Base-by-base conservation (phyloP, 108 stramenopile species). In the Nitzschia sp. region DNA sequence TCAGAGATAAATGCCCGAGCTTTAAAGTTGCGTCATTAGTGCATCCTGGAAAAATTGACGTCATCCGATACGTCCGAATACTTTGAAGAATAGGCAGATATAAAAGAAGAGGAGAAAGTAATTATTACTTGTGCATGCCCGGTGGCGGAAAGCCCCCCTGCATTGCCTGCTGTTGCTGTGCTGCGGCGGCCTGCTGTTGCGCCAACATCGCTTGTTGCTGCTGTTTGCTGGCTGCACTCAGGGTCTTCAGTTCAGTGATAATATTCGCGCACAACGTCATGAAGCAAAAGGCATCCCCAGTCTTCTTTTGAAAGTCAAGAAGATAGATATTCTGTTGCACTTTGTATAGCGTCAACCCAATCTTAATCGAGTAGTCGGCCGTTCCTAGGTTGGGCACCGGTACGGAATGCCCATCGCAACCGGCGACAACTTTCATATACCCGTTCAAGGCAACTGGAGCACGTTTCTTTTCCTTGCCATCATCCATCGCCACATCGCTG, bases 301-400 rank as follows among this genome's bases (percentile, higher is more conserved):
- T 96, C 78, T 89, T 88, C 63, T 96, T 92, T 80, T 97, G 97
- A 63, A 99, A 97, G 71, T 99, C 99, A 28, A 99, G 81, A 36
- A 99, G 81, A 71, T 98, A 99, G 47, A 99, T 98, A 70, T 86
- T 94, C 62, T 93, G 93, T 81, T 99, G 99, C 45, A 99, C 99
- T 80, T 98, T 97, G 94, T 98, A 99, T 71, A 99, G 68, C 11
- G 93, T 94, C 55, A 99, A 70, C 29, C 91, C 95, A 45, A 98
- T 94, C 57, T 95, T 91, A 80, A 97, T 87, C 35, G 86, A 82
- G 77, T 96, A 96, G 48, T 89, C 91, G 29, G 76, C 76, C 30
- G 91, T 90, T 45, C 80, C 87, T 8, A 95, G 72, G 69, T 91
- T 87, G 17, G 94, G 94, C n/a, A 92, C 88, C 13, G 71, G 29